Percentiles rank a stretch among this genome's conserved stretches.
Evolutionary conservation across 257 asterid genomes (phyloP).

Genomic region (Nicotiana tabacum): DNA sequence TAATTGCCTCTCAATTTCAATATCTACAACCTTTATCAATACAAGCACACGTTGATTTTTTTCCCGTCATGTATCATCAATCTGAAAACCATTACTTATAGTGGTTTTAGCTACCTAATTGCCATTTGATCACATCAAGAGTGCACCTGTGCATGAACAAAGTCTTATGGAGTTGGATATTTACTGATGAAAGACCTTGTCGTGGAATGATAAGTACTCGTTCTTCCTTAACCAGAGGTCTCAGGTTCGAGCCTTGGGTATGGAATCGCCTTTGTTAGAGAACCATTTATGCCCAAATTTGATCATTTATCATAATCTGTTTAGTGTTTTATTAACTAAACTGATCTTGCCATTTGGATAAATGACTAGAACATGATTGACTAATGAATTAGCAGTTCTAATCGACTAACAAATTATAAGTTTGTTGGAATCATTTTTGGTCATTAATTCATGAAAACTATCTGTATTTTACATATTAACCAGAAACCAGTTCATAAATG

Average conservation of each 20-base stretch:
- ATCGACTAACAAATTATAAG: background rate
- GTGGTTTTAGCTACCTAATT: slow-evolving; percentile 1
- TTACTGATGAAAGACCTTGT: background rate
- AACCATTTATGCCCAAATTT: background rate
- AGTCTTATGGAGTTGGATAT: background rate
- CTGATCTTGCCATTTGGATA: background rate
- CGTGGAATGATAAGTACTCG: too few relatives aligned
- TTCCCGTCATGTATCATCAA: background rate
- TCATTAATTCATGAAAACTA: background rate
- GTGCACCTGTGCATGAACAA: background rate
- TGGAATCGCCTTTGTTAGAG: too few relatives aligned
- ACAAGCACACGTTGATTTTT: background rate
- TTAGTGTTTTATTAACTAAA: background rate
- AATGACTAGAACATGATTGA: background rate
- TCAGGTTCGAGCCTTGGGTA: too few relatives aligned
- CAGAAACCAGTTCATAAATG: background rate
- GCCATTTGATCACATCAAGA: slow-evolving; percentile 6
- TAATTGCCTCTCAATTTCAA: background rate
- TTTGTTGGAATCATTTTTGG: background rate
- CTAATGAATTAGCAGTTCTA: background rate
- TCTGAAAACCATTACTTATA: background rate
- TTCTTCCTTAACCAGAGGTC: too few relatives aligned
- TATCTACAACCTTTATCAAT: background rate
- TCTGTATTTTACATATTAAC: background rate
- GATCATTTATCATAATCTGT: background rate